These are phyloP conservation scores for Thermothelomyces thermophilus DNA, from an alignment of 2,329 filamentous ascomycete species.

Conservation along the genomic window DNA sequence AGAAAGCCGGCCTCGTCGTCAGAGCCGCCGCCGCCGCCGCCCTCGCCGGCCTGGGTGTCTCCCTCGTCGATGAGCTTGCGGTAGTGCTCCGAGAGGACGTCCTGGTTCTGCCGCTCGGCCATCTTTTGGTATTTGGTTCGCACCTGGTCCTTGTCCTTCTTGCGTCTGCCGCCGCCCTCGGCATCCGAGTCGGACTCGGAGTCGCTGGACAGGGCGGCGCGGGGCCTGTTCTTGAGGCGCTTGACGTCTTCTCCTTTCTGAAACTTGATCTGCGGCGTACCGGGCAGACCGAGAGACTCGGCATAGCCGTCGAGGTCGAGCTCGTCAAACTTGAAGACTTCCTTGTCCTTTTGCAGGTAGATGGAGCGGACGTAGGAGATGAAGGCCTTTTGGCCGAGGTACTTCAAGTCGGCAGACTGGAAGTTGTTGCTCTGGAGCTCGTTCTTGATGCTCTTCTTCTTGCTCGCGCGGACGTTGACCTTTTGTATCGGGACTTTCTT, in stretches of 20 bases:
- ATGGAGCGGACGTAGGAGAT: constrained; percentile 82
- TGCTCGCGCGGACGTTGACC: constrained; percentile 82
- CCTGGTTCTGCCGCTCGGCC: constrained; percentile 95
- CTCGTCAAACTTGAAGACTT: constrained; percentile 77
- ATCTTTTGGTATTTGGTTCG: constrained; percentile 95
- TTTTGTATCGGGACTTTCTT: constrained; percentile 85
- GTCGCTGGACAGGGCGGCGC: constrained; percentile 57
- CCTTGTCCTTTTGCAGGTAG: constrained; percentile 84
- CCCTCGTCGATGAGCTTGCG: constrained; percentile 64
- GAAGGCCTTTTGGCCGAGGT: constrained; percentile 93
- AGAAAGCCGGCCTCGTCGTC: constrained; percentile 69
- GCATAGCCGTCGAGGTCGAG: constrained; percentile 83
- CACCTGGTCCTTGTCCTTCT: constrained; percentile 61
- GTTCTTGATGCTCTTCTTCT: constrained; percentile 77
- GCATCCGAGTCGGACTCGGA: constrained; percentile 50
- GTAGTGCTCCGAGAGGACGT: constrained; percentile 91
- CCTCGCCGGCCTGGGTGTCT: constrained; percentile 39
- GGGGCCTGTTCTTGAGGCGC: constrained; percentile 76
- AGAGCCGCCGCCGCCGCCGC: constrained; percentile 47
- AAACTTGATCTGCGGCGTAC: constrained; percentile 88
- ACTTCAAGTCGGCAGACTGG: constrained; percentile 88
- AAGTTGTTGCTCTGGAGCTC: constrained; percentile 94
- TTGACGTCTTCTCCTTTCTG: constrained; percentile 85
- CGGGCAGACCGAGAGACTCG: constrained; percentile 77
- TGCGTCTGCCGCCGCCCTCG: constrained; percentile 45